These are phyloP conservation scores for Silene coronaria DNA, from an alignment of 179 eudicot genomes.

Conservation along the genomic window DNA sequence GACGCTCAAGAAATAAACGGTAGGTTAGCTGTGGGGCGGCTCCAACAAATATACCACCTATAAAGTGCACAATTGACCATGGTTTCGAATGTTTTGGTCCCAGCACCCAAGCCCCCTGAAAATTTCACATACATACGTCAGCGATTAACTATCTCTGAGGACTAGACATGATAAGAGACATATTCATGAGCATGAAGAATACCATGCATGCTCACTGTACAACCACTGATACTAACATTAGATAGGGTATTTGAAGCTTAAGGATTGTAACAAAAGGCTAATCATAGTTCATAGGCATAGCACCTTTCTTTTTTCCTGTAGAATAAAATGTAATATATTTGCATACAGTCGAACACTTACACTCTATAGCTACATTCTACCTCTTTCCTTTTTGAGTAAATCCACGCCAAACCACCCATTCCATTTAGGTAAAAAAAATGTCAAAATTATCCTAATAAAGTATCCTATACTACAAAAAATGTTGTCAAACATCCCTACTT, in stretches of 20 bases:
- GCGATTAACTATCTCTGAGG: background rate
- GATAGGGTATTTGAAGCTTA: background rate
- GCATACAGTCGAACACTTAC: background rate
- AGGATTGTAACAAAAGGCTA: background rate
- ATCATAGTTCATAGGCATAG: conserved; percentile 2
- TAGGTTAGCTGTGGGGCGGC: conserved; percentile 98
- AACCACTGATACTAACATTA: background rate
- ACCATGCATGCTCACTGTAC: background rate
- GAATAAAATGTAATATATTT: background rate
- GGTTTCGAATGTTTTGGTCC: conserved; percentile 54
- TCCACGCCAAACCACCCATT: background rate
- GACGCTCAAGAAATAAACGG: conserved; percentile 79
- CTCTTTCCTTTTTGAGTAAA: background rate
- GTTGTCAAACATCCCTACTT: background rate
- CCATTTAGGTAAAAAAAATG: background rate
- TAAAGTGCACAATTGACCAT: conserved; percentile 63
- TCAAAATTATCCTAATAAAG: background rate
- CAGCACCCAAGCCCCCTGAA: conserved; percentile 94
- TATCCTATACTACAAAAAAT: background rate
- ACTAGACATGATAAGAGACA: background rate
- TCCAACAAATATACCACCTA: conserved; percentile 95
- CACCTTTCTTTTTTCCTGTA: background rate
- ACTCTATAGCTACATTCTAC: background rate
- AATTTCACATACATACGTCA: background rate
- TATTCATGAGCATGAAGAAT: conserved; percentile 3